Conservation (phyloP, 2,329 filamentous ascomycete genomes). For the Dendrostoma leiphaemia region DNA sequence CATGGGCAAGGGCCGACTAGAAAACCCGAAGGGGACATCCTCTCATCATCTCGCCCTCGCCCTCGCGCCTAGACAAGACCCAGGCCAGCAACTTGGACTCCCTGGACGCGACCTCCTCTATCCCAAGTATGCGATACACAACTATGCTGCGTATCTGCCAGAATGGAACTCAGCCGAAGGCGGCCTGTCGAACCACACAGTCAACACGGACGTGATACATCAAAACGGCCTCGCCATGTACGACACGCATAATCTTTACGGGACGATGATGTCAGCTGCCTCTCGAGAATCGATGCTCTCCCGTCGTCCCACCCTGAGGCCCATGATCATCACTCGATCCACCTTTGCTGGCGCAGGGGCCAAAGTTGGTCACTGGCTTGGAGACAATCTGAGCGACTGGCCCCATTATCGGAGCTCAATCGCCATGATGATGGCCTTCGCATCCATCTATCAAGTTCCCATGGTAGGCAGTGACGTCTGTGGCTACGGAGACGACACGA, state of each 20-base stretch:
- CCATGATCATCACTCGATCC: conserved; percentile 71
- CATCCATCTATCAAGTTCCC: conserved; percentile 65
- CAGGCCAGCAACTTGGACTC: conserved; percentile 52
- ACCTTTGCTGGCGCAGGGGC: conserved; percentile 72
- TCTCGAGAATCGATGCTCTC: conserved; percentile 65
- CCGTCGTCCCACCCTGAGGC: conserved; percentile 61
- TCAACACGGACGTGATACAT: conserved; percentile 67
- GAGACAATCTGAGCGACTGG: conserved; percentile 58
- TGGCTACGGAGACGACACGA: conserved; percentile 68
- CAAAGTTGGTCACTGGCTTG: conserved; percentile 62
- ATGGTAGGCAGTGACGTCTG: conserved; percentile 75
- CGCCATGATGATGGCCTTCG: conserved; percentile 57
- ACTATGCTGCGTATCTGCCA: conserved; percentile 50
- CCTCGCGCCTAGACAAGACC: conserved; percentile 23
- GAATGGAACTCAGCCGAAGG: conserved; percentile 42
- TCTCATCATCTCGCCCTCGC: conserved; percentile 16
- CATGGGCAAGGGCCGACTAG: too few species aligned
- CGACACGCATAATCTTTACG: conserved; percentile 51
- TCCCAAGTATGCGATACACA: conserved; percentile 65
- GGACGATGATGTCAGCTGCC: conserved; percentile 69
- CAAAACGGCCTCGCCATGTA: conserved; percentile 66
- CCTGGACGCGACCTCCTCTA: conserved; percentile 61
- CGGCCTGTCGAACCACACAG: conserved; percentile 55
- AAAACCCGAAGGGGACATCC: too few species aligned
- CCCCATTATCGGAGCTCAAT: conserved; percentile 58